Conservation (phyloP, 139 green algal species). For the Closterium sp. region DNA sequence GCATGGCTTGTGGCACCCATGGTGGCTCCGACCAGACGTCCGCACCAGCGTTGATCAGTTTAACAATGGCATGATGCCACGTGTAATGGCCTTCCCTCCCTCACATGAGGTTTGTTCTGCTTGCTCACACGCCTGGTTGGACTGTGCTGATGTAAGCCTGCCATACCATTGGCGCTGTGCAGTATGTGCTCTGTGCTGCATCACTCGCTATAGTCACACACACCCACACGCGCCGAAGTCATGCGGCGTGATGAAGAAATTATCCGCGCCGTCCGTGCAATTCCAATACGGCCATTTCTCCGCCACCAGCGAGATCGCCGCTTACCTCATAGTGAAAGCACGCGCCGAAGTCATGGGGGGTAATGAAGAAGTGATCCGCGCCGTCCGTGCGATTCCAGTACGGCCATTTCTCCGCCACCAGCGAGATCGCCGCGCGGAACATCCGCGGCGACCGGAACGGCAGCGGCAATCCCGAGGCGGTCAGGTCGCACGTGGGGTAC, state of each 20-base stretch:
- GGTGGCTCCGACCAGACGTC: slow-evolving; percentile 31
- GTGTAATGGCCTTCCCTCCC: slow-evolving; percentile 21
- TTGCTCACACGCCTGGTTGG: no score
- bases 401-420: slow-evolving; percentile 7
- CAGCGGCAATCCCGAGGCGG: slow-evolving; percentile 21
- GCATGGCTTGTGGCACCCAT: slow-evolving; percentile 27
- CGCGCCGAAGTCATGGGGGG: slow-evolving; percentile 39
- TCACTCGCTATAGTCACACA: neutral
- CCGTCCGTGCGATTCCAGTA: slow-evolving; percentile 42
- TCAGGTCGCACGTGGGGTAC: slow-evolving; percentile 44
- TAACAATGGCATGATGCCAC: slow-evolving; percentile 16
- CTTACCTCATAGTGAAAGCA: slow-evolving; percentile 44
- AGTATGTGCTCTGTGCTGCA: neutral
- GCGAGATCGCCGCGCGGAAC: slow-evolving; percentile 18
- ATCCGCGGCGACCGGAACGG: slow-evolving; percentile 27
- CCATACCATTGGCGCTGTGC: neutral
- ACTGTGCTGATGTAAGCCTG: no score
- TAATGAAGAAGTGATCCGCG: slow-evolving; percentile 41
- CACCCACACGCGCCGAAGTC: slow-evolving; percentile 44
- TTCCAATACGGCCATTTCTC: slow-evolving; percentile 34
- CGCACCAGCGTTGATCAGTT: slow-evolving; percentile 23
- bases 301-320: slow-evolving; percentile 4
- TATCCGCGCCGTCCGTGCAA: slow-evolving; percentile 26
- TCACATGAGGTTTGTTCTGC: no score
- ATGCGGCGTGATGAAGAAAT: slow-evolving; percentile 41